Evolutionary conservation across 805 yeast genomes (phyloP).

Genomic region (Schwanniomyces sp.): DNA sequence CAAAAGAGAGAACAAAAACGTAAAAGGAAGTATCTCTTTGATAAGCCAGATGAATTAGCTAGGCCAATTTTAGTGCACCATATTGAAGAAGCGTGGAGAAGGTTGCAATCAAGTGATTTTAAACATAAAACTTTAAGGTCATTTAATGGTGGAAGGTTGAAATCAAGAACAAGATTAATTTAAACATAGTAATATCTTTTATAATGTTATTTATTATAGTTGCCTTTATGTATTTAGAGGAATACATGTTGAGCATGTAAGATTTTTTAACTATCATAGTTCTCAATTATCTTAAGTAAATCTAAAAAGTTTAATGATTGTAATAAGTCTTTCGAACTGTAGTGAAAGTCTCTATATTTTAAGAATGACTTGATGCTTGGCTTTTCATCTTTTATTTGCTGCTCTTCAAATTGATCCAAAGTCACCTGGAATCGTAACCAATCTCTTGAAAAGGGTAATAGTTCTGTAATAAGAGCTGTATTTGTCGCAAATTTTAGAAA

Average conservation of each 20-base stretch:
- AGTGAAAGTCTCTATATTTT: conserved; percentile 36
- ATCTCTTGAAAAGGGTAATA: conserved; percentile 29
- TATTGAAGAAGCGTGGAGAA: conserved; percentile 86
- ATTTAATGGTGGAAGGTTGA: conserved; percentile 68
- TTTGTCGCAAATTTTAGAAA: conserved; percentile 22
- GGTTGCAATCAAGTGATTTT: conserved; percentile 59
- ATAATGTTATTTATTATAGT: conserved; percentile 1
- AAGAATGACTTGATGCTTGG: conserved; percentile 26
- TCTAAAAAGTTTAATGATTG: conserved; percentile 6
- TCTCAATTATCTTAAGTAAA: not conserved
- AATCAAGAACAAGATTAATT: conserved; percentile 52
- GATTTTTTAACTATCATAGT: not conserved
- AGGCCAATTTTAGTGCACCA: conserved; percentile 78
- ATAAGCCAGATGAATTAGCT: conserved; percentile 83
- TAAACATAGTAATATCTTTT: conserved; percentile 10
- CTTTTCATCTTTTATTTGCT: conserved; percentile 9
- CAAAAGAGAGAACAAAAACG: conserved; percentile 30
- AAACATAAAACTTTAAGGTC: conserved; percentile 65
- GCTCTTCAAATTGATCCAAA: conserved; percentile 21
- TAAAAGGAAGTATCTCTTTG: conserved; percentile 63
- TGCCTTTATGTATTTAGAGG: not conserved
- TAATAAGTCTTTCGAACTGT: conserved; percentile 12
- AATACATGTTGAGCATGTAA: not conserved
- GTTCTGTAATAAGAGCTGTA: conserved; percentile 26
- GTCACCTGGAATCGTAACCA: conserved; percentile 35